Evolutionary conservation across 2,329 filamentous ascomycete species (phyloP), one percentile per base, ranked within the genome.

Genomic region (Diaporthe eres): DNA sequence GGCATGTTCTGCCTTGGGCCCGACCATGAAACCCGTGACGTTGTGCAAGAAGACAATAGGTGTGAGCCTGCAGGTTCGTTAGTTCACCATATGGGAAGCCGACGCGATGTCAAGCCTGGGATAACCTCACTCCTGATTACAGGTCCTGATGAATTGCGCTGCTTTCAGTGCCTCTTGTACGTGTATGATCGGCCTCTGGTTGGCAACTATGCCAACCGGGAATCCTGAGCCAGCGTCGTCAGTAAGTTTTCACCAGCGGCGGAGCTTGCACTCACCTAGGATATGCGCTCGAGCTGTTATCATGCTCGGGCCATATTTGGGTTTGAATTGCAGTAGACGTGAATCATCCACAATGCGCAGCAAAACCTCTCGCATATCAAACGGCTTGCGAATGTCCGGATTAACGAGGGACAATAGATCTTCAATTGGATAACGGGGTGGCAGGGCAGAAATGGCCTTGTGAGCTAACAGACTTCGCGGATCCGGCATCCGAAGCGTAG

Each of bases 21-120:
- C 86, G 4, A 88, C 86, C 86, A 88, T 88, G 80, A 88, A 88
- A 1, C 86, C 86, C 0, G 86, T 87, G 0, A 87, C 85, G 58
- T 87, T 88, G 78, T 87, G 86, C 0, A 88, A 78, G 79, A 86
- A 88, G 7, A 87, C 79, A 19, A 87, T 86, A 0, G 86, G 85
- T 0, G 78, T 82, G 37, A 81, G 81, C 74, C 84, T 80, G 70
- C 37, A 25, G 34, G 34, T 31, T 31, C 34, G 13, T 8, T 31
- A 49, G 42, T 49, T 31, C 9, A 37, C 1, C 6, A 39, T 22
- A 8, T 19, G 44, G 17, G 44, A 47, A 47, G 44, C 44, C 8
- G 17, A 47, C 44, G 39, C 39, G 42, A 44, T 15, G 13, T 44
- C 13, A 17, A 15, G 42, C 17, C 42, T 44, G 17, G 44, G 44